Evolutionary conservation across 2,329 filamentous ascomycete genomes (phyloP), one percentile per base, ranked within the genome.

Genomic region (Stenocarpella maydis): DNA sequence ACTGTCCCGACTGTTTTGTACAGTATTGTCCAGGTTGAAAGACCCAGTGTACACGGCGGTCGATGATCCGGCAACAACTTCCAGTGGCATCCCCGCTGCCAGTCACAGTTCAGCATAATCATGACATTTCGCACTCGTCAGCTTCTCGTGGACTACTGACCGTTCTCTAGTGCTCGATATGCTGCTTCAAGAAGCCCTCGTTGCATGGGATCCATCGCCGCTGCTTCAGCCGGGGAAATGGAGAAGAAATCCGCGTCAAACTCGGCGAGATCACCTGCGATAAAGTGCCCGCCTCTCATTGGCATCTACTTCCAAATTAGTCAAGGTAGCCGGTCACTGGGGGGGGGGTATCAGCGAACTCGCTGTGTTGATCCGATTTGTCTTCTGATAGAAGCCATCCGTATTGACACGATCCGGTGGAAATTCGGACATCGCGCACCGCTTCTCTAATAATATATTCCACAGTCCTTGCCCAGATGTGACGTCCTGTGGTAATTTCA

Each of bases 401-500:
- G 49, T 3, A 17, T 52, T 52, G 1, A 65, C 2, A 6, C n/a
- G 10, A 1, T 65, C 61, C 3, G 31, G 28, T 4, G 61, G 61
- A 17, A 52, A 47, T 7, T 52, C 31, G 6, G 61, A 37, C 31
- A 39, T 50, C 3, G 45, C 61, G 10, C 26, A 52, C 4, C 61
- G 43, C 17, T 50, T 50, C n/a, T 34, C 26, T 19, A 17, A 2
- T 8, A 52, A 8, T 28, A 65, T 52, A 19, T 52, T 17, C 61
- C 61, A 65, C 12, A 65, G 52, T 3, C 17, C 26, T 3, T 52
- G 28, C 4, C 31, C 1, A 26, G 45, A 39, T 7, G 24, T 65
- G 2, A 45, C 61, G 4, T 65, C 61, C 26, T 65, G 61, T 1
- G 61, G 61, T 9, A 64, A 64, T 26, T 64, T 64, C 12, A 64